A percentile compares a stretch with the other conserved stretches of the same genome.
These are phyloP conservation scores for Dionaea muscipula DNA, from an alignment of 179 eudicot genomes.

Conservation along the genomic window DNA sequence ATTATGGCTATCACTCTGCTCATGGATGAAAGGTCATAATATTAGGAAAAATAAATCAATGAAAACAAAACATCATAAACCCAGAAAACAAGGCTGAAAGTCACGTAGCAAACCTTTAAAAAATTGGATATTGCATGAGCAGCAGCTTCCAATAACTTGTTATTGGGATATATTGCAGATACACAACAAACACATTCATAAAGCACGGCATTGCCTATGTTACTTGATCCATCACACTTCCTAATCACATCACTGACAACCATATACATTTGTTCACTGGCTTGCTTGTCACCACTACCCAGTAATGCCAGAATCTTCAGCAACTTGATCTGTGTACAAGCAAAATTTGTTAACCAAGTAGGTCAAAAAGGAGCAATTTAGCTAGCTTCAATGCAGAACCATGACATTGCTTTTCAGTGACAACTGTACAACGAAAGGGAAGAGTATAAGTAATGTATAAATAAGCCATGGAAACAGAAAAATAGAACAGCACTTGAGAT, in stretches of 20 bases:
- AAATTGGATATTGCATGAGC: slow-evolving; percentile 81
- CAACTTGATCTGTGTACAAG: slow-evolving; percentile 64
- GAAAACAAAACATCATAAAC: slow-evolving; percentile 8
- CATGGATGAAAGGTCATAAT: slow-evolving; percentile 8
- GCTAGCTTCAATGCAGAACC: background rate
- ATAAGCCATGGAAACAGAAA: too few relatives aligned
- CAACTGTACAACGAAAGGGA: too few relatives aligned
- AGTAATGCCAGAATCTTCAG: slow-evolving; percentile 76
- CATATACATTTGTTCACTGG: slow-evolving; percentile 89
- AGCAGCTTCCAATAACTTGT: slow-evolving; percentile 72
- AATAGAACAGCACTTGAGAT: too few relatives aligned
- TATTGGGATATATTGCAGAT: slow-evolving; percentile 57
- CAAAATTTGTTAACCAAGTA: background rate
- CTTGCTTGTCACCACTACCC: slow-evolving; percentile 87
- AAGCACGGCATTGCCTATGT: slow-evolving; percentile 90
- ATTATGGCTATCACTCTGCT: slow-evolving; percentile 94
- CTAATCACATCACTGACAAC: slow-evolving; percentile 79
- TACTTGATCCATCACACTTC: slow-evolving; percentile 66
- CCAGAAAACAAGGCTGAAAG: background rate
- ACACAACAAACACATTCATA: slow-evolving; percentile 87
- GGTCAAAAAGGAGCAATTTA: background rate
- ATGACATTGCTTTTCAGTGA: too few relatives aligned
- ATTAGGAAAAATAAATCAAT: slow-evolving; percentile 2
- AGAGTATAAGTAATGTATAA: too few relatives aligned
- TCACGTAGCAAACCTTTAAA: slow-evolving; percentile 45